phyloP scores from a whole-genome alignment of 768 basidiomycete genomes.

The Xerocomellus amylosporus region DNA sequence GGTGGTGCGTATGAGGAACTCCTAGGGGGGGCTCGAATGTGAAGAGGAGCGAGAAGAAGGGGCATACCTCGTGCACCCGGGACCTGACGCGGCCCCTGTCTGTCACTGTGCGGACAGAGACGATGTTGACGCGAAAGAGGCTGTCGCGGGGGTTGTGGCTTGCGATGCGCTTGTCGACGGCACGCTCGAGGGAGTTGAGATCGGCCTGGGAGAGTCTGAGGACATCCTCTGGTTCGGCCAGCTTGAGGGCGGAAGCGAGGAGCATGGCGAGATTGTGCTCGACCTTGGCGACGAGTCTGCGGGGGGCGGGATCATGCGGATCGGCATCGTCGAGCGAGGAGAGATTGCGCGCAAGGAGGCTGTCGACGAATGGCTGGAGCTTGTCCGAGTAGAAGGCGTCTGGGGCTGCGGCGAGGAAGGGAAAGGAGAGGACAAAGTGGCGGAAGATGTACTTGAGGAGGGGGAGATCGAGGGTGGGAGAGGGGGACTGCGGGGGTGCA shows the following conservation, averaged over 20 bases:
- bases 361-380: conserved; percentile 90
- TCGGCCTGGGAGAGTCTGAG: conserved; percentile 86
- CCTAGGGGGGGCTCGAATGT: conserved; percentile 44
- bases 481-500: conserved; percentile 59
- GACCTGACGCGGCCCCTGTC: conserved; percentile 86
- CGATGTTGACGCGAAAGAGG: conserved; percentile 86
- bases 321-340: conserved; percentile 62
- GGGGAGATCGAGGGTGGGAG: conserved; percentile 69
- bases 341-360: conserved; percentile 77
- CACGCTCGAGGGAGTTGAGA: conserved; percentile 69
- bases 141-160: conserved; percentile 46
- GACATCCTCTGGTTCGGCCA: conserved; percentile 83
- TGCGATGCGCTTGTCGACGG: conserved; percentile 63
- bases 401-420: conserved; percentile 87
- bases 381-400: conserved; percentile 92
- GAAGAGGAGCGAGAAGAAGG: background rate
- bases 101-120: conserved; percentile 78
- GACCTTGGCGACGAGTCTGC: conserved; percentile 69
- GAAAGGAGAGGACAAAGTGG: conserved; percentile 92
- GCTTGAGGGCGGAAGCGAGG: conserved; percentile 76
- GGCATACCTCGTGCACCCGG: conserved; percentile 77
- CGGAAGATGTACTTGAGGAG: conserved; percentile 88
- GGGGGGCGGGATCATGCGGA: conserved; percentile 55
- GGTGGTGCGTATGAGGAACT: conserved; percentile 91
- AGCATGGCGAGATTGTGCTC: conserved; percentile 86